Conservation (phyloP, 2,329 filamentous ascomycete species). For the Cladobotryum mycophilum region DNA sequence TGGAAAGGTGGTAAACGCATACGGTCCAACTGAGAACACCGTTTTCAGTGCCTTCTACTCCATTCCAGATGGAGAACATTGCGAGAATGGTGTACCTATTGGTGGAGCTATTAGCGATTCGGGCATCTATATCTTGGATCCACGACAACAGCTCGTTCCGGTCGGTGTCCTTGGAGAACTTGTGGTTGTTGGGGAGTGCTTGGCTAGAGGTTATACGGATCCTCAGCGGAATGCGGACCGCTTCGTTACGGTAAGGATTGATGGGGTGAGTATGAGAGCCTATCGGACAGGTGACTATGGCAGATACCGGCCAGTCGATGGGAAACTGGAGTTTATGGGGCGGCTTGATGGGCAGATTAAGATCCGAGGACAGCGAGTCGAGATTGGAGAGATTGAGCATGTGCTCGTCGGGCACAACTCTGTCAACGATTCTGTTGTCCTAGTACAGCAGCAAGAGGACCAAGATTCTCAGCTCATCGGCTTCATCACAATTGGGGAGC, state of each 20-base stretch:
- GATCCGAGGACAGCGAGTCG: neutral
- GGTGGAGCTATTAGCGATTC: slow-evolving; percentile 18
- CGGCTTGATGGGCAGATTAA: slow-evolving; percentile 23
- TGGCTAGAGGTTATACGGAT: slow-evolving; percentile 18
- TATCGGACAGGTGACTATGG: slow-evolving; percentile 24
- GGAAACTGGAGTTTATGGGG: slow-evolving; percentile 21
- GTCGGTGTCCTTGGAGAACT: slow-evolving; percentile 21
- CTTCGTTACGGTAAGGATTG: slow-evolving; percentile 15
- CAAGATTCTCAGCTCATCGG: no score
- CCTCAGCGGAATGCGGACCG: slow-evolving; percentile 6
- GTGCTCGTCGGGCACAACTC: no score
- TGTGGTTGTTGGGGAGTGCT: slow-evolving; percentile 19
- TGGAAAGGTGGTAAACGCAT: no score
- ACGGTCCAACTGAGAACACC: slow-evolving; percentile 21
- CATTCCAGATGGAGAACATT: slow-evolving; percentile 1
- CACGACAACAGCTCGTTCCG: slow-evolving; percentile 13
- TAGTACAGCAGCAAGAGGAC: no score
- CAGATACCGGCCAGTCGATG: slow-evolving; percentile 17
- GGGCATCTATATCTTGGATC: slow-evolving; percentile 16
- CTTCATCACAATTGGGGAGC: no score
- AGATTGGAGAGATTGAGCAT: no score
- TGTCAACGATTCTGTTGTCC: no score
- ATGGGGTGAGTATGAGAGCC: slow-evolving; percentile 4
- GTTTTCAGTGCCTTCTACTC: slow-evolving; percentile 14
- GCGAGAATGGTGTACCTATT: slow-evolving; percentile 18